Percentiles rank a stretch among this genome's conserved stretches.
Conservation (phyloP, 1,284 basidiomycete species). For the Taiwanofungus camphoratus region DNA sequence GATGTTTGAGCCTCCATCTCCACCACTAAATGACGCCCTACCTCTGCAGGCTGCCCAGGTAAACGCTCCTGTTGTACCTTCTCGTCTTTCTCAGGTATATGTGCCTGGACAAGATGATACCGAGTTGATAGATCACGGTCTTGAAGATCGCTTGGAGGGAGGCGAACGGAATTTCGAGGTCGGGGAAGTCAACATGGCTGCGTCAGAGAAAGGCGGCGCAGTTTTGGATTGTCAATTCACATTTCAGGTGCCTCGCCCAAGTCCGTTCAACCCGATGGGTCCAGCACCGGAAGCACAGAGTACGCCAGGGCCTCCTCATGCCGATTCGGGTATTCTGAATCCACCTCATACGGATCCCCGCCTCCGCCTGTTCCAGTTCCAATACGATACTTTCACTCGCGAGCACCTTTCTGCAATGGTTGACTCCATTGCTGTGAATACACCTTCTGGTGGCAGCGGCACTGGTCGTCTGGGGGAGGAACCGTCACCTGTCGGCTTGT, state of each 20-base stretch:
- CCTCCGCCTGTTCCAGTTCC: slow-evolving; percentile 82
- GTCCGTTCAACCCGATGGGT: slow-evolving; percentile 31
- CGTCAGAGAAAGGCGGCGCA: slow-evolving; percentile 24
- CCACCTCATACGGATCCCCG: slow-evolving; percentile 61
- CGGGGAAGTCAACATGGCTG: slow-evolving; percentile 9
- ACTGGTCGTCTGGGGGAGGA: slow-evolving; percentile 30
- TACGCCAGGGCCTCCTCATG: slow-evolving; percentile 42
- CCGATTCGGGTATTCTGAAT: slow-evolving; percentile 21
- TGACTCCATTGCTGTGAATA: slow-evolving; percentile 80
- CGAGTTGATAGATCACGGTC: slow-evolving; percentile 3
- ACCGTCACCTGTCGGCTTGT: slow-evolving; percentile 23
- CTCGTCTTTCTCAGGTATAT: slow-evolving; percentile 31
- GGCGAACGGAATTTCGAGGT: slow-evolving; percentile 3
- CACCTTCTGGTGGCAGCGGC: slow-evolving; percentile 50
- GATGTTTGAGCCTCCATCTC: slow-evolving; percentile 89
- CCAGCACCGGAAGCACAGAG: slow-evolving; percentile 36
- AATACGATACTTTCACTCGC: slow-evolving; percentile 91
- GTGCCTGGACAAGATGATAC: slow-evolving; percentile 14
- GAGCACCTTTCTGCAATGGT: slow-evolving; percentile 89
- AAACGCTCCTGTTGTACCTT: slow-evolving; percentile 29
- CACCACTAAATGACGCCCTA: slow-evolving; percentile 35
- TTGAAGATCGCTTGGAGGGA: not conserved
- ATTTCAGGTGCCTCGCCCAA: slow-evolving; percentile 52
- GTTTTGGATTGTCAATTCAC: slow-evolving; percentile 63
- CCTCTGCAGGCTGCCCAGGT: slow-evolving; percentile 19